Evolutionary conservation across 306 rosid genomes (phyloP), one percentile per base, ranked within the genome.

Genomic region (Myrica gale): DNA sequence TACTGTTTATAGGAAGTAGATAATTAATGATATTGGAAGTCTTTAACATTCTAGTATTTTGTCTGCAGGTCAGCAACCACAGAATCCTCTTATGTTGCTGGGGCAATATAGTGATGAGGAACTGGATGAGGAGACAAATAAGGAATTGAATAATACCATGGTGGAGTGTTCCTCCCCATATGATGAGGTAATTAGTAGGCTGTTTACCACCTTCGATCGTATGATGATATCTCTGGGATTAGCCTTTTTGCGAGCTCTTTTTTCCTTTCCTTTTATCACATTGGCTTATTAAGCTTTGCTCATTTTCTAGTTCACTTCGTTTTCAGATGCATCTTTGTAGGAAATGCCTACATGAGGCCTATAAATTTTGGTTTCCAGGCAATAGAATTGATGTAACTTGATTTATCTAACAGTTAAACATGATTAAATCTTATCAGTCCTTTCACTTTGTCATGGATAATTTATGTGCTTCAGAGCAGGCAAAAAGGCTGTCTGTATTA

Each of bases 51-150:
- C 23, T 79, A 65, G 76, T 83, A 17, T 90, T 76, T 81, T 88
- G 79, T 87, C 82, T 87, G 74, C 92, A 92, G 99, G 91, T 78
- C 86, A 76, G 81, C 89, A 79, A 77, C 74, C 87, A 63, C 90
- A 89, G 74, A 92, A 96, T 85, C 98, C 99, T 19, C 83, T 92
- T 80, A 87, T 87, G 84, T 84, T 96, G 84, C 99, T 96, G 63
- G 98, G 92, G 66, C 97, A 96, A 79, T 96, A 96, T 74, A 96
- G 99, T 76, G 98, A 96, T 71, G 92, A 90, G 16, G 99, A 95
- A 43, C 76, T 76, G 43, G 98, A 92, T 26, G 93, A 82, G 26
- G 93, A 80, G 74, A 82, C 89, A 77, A 81, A 86, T 72, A 77
- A 84, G 75, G 81, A 58, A 78, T 80, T 53, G 45, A 77, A 73